Percentiles rank a stretch among this genome's conserved stretches.
Evolutionary conservation across 495 filamentous ascomycete species (phyloP).

Genomic region (Cercophora sp.): DNA sequence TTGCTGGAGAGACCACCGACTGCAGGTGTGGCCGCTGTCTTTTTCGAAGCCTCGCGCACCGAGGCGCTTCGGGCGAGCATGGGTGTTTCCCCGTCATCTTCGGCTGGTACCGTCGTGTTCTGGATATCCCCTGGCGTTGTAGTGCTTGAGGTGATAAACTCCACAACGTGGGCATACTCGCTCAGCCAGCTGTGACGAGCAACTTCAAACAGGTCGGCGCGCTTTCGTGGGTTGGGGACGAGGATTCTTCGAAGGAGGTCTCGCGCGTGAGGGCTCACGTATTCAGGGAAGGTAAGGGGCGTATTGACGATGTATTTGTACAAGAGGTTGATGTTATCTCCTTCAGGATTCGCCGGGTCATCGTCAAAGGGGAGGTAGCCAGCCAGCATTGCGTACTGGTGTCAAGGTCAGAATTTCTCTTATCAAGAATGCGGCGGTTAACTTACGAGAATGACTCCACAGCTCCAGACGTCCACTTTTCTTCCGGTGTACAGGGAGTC

Average conservation of each 20-base stretch:
- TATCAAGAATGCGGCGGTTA: too few relatives aligned
- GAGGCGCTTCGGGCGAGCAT: conserved; percentile 78
- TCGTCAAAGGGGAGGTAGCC: conserved; percentile 99
- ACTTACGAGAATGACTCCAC: conserved; percentile 95
- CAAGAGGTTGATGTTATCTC: conserved; percentile 97
- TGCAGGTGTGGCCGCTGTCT: conserved; percentile 48
- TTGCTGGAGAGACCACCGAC: conserved; percentile 70
- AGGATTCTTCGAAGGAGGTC: conserved; percentile 90
- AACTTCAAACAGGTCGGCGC: conserved; percentile 95
- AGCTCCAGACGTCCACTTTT: conserved; percentile 99
- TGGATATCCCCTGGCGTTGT: conserved; percentile 84
- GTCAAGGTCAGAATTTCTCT: too few relatives aligned
- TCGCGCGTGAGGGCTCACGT: conserved; percentile 93
- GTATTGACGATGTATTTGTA: conserved; percentile 99
- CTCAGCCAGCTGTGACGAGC: conserved; percentile 97
- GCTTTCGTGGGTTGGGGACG: conserved; percentile 91
- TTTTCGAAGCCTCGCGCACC: conserved; percentile 81
- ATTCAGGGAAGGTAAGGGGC: conserved; percentile 96
- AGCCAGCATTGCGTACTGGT: conserved; percentile 98
- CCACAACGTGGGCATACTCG: conserved; percentile 91
- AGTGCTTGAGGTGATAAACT: conserved; percentile 91
- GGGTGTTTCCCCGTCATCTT: conserved; percentile 61
- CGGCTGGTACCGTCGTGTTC: conserved; percentile 67
- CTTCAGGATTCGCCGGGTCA: conserved; percentile 96
- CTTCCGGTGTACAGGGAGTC: conserved; percentile 95